Base-by-base conservation (phyloP, 1,139 yeast species). In the Casaregolazyma suthepensis region DNA sequence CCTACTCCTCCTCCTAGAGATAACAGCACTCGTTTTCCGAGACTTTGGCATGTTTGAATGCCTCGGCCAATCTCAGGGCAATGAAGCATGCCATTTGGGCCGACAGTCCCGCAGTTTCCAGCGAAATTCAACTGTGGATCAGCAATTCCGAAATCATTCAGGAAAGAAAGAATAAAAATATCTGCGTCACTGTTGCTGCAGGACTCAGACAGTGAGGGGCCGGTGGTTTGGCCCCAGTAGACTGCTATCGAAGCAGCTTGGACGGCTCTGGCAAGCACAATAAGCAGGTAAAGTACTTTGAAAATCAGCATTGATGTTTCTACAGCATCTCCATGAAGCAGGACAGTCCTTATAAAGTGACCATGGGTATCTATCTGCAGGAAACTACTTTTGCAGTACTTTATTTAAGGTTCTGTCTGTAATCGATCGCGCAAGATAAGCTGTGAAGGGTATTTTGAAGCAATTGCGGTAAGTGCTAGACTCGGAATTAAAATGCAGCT, bases 181-280 rank as follows among this genome's bases (percentile, higher is more conserved):
- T 89, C 96, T 35, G 84, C 85, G 50, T 82, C 76, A 56, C 79
- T 79, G 46, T 81, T 76, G 54, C 78, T 75, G 74, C 97, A 91
- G 73, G 89, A 88, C 54, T 75, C 70, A 6, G 83, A 75, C 54
- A 91, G 75, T 15, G 79, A 68, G 57, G 80, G 74, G 68, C 90
- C 96, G 45, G 80, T 66, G 88, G 85, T 38, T 71, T 90, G 97
- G 48, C 98, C 97, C 97, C 97, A 90, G 71, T 89, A 89, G 7
- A 87, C 77, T 22, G 85, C 96, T 48, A 88, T 81, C 61, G 40
- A 15, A 26, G 47, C 42, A 26, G 31, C 37, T 38, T 29, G 18
- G 22, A 20, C 37, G 6, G 47, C 48, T 20, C 48, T 29, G 23
- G 52, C 51, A 6, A 47, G 38, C 35, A 37, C 26, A 19, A 31